Conservation (phyloP, 352 stramenopile genomes). For the Phytopythium oedochilum region DNA sequence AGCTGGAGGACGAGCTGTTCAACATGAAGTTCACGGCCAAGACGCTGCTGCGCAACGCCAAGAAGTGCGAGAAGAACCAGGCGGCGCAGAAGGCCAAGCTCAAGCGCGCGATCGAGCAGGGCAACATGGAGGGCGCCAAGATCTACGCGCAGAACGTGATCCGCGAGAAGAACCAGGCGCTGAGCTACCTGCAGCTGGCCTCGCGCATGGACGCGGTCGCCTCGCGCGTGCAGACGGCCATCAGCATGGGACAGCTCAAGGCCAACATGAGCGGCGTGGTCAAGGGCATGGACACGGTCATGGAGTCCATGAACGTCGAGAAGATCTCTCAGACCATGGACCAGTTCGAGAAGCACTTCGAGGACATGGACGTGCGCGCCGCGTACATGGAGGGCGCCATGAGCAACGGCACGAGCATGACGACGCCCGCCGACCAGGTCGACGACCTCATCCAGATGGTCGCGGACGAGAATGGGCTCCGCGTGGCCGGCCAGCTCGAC, state of each 20-base stretch:
- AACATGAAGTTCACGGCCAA: conserved; percentile 91
- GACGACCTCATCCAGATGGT: conserved; percentile 98
- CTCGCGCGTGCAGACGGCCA: conserved; percentile 94
- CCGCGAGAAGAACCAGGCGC: conserved; percentile 81
- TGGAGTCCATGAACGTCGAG: conserved; percentile 97
- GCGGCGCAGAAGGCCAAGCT: conserved; percentile 92
- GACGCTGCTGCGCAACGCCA: conserved; percentile 86
- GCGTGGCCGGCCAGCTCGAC: conserved; percentile 92
- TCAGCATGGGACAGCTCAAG: conserved; percentile 94
- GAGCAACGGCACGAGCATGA: conserved; percentile 93
- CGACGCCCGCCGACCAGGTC: conserved; percentile 96
- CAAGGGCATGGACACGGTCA: conserved; percentile 95
- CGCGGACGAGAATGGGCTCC: conserved; percentile 96
- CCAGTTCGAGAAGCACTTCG: conserved; percentile 99
- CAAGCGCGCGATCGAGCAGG: conserved; percentile 95
- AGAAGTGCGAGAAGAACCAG: conserved; percentile 99
- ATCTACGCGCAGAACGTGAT: conserved; percentile 96
- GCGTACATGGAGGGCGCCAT: conserved; percentile 98
- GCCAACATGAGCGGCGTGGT: conserved; percentile 96
- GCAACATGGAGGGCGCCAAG: conserved; percentile 96
- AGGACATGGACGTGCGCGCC: conserved; percentile 97
- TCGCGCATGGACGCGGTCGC: conserved; percentile 96
- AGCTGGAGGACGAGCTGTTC: conserved; percentile 85
- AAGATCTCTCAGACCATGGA: conserved; percentile 97
- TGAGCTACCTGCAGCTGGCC: conserved; percentile 95